A percentile compares a stretch with the other conserved stretches of the same genome.
These are phyloP conservation scores for Clonostachys byssicola DNA, from an alignment of 2,329 filamentous ascomycete species.

Conservation along the genomic window DNA sequence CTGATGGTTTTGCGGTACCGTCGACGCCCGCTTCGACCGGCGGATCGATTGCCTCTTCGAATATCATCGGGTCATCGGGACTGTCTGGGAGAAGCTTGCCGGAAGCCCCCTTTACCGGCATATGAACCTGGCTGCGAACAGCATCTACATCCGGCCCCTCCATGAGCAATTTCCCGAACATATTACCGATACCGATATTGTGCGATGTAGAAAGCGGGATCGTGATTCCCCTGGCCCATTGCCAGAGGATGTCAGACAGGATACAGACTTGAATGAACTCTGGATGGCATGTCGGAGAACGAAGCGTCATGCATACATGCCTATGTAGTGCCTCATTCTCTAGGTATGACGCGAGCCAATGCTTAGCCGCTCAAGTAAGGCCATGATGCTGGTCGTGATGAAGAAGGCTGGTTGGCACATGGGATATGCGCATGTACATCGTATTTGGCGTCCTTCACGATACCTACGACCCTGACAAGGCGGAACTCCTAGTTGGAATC, in stretches of 20 bases:
- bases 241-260: not conserved
- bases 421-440: no score
- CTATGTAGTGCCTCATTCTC: no score
- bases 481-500: slow-evolving; percentile 4
- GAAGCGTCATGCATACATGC: no score
- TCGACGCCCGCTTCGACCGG: no score
- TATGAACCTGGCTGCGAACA: not conserved
- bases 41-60: not conserved
- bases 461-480: slow-evolving; percentile 6
- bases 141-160: not conserved
- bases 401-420: no score
- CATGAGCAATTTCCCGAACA: not conserved
- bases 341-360: no score
- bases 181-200: slow-evolving; percentile 1
- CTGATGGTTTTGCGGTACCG: no score
- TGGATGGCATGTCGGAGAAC: not conserved
- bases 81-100: not conserved
- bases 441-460: slow-evolving; percentile 9
- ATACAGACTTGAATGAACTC: not conserved
- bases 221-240: slow-evolving; percentile 3
- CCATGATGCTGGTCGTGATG: no score
- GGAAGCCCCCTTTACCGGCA: not conserved
- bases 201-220: not conserved
- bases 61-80: not conserved
- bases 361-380: no score